Evolutionary conservation across 345 rosid species (phyloP), one percentile per base, ranked within the genome.

Genomic region (Salix suchowensis): DNA sequence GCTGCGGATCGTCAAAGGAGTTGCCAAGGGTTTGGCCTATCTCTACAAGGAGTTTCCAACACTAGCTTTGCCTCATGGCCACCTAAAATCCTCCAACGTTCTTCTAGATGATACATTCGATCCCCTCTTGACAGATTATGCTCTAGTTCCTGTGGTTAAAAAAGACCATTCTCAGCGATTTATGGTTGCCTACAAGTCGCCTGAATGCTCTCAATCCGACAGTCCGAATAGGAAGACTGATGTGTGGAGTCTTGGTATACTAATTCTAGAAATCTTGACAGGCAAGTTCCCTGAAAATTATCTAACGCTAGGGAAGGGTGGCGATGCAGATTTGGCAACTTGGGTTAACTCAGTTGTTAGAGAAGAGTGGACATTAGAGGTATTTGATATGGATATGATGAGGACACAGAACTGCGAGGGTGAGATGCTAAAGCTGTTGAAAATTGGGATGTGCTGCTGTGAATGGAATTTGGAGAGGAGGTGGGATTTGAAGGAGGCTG

Each of bases 201-300:
- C 97, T 0, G 97, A 94, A 77, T 91, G 82, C 89, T 81, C 74
- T 68, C 86, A 85, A 70, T 76, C 69, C 0, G 88, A 85, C 44
- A 68, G 88, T 21, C 82, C 85, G 1, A 86, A 92, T 0, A 83
- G 85, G 24, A 91, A 83, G 85, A 88, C 97, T 0, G 97, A 91
- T 28, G 95, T 94, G 7, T 94, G 98, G 98, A 91, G 92, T 70
- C 90, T 92, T 0, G 98, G 97, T n/a, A 91, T 92, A n/a, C 86
- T 94, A 2, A 94, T 92, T 4, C 89, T 92, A 0, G 98, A 94
- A 82, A 50, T 89, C 60, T 71, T 94, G 16, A 92, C 97, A 0
- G 98, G 98, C n/a, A 90, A 87, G 84, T 90, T 89, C 75, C 97
- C 98, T 0, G 94, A 86, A 13, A 94, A 91, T 78, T 91, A 92